phyloP scores from a whole-genome alignment of 2,329 filamentous ascomycete genomes.

The Zasmidium angulare region DNA sequence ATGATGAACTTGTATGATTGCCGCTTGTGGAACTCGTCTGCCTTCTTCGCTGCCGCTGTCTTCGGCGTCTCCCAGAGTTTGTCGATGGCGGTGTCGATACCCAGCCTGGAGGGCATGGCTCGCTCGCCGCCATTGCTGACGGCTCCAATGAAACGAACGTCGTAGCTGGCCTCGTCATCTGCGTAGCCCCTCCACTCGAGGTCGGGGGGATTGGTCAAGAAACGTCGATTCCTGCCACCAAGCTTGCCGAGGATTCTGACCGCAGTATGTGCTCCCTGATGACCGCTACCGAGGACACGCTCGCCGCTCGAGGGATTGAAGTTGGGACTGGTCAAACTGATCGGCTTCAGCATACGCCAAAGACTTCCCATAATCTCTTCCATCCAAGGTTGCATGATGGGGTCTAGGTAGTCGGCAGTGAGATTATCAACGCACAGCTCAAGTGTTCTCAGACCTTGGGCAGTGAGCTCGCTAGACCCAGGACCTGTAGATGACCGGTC shows the following conservation, averaged over 20 bases:
- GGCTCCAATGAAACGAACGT: slow-evolving; percentile 84
- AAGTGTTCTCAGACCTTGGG: slow-evolving; percentile 86
- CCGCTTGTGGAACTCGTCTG: slow-evolving; percentile 86
- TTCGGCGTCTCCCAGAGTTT: slow-evolving; percentile 82
- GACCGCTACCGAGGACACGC: slow-evolving; percentile 40
- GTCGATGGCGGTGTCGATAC: slow-evolving; percentile 82
- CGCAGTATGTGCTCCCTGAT: slow-evolving; percentile 96
- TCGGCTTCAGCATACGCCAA: slow-evolving; percentile 90
- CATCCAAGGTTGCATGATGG: slow-evolving; percentile 98
- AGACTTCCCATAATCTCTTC: slow-evolving; percentile 97
- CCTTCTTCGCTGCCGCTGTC: slow-evolving; percentile 58
- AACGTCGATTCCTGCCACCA: slow-evolving; percentile 91
- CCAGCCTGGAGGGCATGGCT: slow-evolving; percentile 81
- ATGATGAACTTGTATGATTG: slow-evolving; percentile 87
- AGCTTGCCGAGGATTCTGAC: slow-evolving; percentile 97
- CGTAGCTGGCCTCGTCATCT: slow-evolving; percentile 84
- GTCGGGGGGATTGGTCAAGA: slow-evolving; percentile 85
- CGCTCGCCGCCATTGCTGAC: slow-evolving; percentile 68
- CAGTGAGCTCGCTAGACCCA: slow-evolving; percentile 69
- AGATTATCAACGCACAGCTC: slow-evolving; percentile 98
- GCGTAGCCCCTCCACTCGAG: slow-evolving; percentile 80
- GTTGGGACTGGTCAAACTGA: slow-evolving; percentile 69
- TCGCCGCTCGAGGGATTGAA: slow-evolving; percentile 17
- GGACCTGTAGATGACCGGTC: slow-evolving; percentile 23
- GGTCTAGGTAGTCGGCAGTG: slow-evolving; percentile 95